Base-by-base conservation (phyloP, 2,329 filamentous ascomycete genomes). In the Fusarium coicis region DNA sequence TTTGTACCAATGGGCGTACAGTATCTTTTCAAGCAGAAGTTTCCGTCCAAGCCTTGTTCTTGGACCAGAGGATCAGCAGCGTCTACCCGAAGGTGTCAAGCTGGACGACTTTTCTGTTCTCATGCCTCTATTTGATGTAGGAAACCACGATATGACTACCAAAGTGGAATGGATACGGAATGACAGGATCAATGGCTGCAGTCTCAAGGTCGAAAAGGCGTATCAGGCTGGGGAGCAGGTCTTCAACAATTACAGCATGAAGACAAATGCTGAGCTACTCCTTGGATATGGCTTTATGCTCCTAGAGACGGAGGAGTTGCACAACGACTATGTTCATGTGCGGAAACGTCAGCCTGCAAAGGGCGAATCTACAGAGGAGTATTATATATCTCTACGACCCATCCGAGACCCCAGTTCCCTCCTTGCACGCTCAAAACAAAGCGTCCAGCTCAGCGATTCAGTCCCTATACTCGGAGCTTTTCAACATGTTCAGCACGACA, bases 231-330 rank as follows among this genome's bases (percentile, higher is more conserved):
- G 90, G 1, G 80, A 88, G 36, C 88, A 90, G 73, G 80, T 90
- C 30, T 91, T 86, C 76, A 93, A 93, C 83, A 94, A 93, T 79
- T 95, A 95, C 77, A 92, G 92, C 36, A 80, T 84, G 77, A 93
- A 93, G 80, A 93, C 92, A 11, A 95, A 94, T 76, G 92, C 91
- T 66, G 91, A 93, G 81, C 83, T 92, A 30, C 84, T 92, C 2
- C 82, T 92, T 4, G 90, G 87, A 0, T 92, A 92, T 76, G 89
- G 90, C 5, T 92, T 92, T 77, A 84, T 88, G 70, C 77, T 91
- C 1, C 85, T 86, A 3, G 81, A 85, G 59, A 84, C 83, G 0
- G 79, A 81, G 1, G 79, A 76, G 9, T 80, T 90, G 63, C 88
- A 91, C 77, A 90, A 90, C 73, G 89, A 90, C 78, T 90, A 90